Percentiles rank a stretch among this genome's conserved stretches.
Conservation (phyloP, 176 grass and related monocot species). For the Hordeum marinum region DNA sequence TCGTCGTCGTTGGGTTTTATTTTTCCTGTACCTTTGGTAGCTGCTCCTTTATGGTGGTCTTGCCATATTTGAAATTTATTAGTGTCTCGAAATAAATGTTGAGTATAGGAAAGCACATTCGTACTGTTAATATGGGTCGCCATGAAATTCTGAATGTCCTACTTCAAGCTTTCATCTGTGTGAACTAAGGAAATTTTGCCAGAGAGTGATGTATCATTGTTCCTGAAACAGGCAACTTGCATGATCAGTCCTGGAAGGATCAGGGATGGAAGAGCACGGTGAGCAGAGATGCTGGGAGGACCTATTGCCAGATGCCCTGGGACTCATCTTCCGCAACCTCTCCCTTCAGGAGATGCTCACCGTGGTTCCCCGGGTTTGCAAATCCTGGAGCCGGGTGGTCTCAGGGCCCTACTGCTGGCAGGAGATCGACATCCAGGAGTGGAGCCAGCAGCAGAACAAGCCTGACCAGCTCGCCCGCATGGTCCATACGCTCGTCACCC, state of each 20-base stretch:
- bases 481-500: slow-evolving; percentile 68
- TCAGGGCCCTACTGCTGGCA: slow-evolving; percentile 92
- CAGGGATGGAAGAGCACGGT: slow-evolving; percentile 51
- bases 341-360: slow-evolving; percentile 79
- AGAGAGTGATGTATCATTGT: not conserved
- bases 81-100: not conserved
- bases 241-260: not conserved
- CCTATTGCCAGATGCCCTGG: slow-evolving; percentile 85
- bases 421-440: slow-evolving; percentile 95
- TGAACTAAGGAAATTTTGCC: not conserved
- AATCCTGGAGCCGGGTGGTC: slow-evolving; percentile 65
- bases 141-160: not conserved
- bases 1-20: not conserved
- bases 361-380: slow-evolving; percentile 84
- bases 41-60: not conserved
- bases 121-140: not conserved
- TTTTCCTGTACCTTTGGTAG: not conserved
- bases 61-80: not conserved
- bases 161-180: not conserved
- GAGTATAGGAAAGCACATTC: not conserved
- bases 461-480: slow-evolving; percentile 75
- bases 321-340: slow-evolving; percentile 90
- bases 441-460: slow-evolving; percentile 85
- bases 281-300: slow-evolving; percentile 80
- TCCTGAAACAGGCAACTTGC: not conserved